phyloP scores from a whole-genome alignment of 2,329 filamentous ascomycete species.

The Cordyceps fumosorosea region DNA sequence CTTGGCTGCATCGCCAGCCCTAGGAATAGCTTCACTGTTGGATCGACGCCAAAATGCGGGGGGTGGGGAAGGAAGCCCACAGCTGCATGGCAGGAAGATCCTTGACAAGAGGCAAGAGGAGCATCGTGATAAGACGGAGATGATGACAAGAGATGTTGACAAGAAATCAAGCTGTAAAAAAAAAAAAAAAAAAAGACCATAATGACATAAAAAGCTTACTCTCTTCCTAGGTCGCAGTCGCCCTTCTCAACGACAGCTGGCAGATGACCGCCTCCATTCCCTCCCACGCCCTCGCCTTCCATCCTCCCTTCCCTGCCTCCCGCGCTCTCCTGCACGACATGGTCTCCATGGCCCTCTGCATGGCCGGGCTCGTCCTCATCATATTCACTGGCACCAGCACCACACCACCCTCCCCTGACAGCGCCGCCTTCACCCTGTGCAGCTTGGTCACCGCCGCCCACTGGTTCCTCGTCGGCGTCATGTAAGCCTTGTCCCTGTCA shows the following conservation, averaged over 20 bases:
- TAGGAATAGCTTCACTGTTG: background rate
- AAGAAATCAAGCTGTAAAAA: too few relatives aligned
- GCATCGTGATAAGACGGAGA: too few relatives aligned
- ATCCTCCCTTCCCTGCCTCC: slow-evolving; percentile 20
- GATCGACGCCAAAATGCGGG: slow-evolving; percentile 6
- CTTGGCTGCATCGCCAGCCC: background rate
- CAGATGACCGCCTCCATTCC: slow-evolving; percentile 24
- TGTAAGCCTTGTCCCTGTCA: slow-evolving; percentile 18
- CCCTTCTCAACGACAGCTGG: slow-evolving; percentile 33
- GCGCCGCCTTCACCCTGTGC: slow-evolving; percentile 5
- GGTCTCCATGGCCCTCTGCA: slow-evolving; percentile 26
- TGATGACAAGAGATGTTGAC: too few relatives aligned
- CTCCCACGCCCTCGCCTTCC: slow-evolving; percentile 22
- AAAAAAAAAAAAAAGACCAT: background rate
- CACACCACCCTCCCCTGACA: slow-evolving; percentile 4
- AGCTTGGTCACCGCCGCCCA: slow-evolving; percentile 7
- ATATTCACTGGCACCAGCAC: slow-evolving; percentile 22
- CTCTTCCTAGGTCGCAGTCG: slow-evolving; percentile 21
- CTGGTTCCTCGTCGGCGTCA: slow-evolving; percentile 14
- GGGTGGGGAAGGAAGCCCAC: too few relatives aligned
- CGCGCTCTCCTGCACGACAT: slow-evolving; percentile 27
- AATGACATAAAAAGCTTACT: background rate
- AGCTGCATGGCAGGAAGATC: too few relatives aligned
- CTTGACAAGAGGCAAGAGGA: too few relatives aligned
- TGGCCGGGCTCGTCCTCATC: slow-evolving; percentile 30